A percentile compares a stretch with the other conserved stretches of the same genome.
phyloP scores from a whole-genome alignment of 176 grass and related monocot genomes.

The Thalia dealbata region DNA sequence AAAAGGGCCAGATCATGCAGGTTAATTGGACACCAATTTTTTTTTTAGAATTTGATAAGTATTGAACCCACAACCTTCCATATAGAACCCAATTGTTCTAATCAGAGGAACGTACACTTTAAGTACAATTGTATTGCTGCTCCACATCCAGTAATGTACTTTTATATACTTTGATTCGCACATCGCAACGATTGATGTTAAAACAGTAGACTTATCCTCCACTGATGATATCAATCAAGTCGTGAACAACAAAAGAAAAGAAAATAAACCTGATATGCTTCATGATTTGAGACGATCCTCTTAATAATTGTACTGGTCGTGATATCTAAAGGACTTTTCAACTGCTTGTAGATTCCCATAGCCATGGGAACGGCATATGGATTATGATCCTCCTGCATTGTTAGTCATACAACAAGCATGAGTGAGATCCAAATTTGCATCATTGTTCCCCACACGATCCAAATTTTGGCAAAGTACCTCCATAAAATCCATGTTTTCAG shows the following conservation, averaged over 20 bases:
- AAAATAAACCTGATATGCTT: slow-evolving; percentile 77
- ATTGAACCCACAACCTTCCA: too few species aligned
- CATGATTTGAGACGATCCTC: slow-evolving; percentile 96
- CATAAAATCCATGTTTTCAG: slow-evolving; percentile 7
- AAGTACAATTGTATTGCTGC: not conserved
- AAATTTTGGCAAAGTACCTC: not conserved
- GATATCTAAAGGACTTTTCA: slow-evolving; percentile 74
- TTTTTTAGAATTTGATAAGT: too few species aligned
- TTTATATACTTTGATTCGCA: not conserved
- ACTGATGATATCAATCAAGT: not conserved
- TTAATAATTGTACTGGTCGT: slow-evolving; percentile 95
- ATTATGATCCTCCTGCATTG: slow-evolving; percentile 56
- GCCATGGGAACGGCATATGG: slow-evolving; percentile 70
- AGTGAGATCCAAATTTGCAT: not conserved
- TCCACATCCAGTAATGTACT: not conserved
- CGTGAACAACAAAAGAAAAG: too few species aligned
- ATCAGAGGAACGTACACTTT: too few species aligned
- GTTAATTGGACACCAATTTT: too few species aligned
- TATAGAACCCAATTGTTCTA: too few species aligned
- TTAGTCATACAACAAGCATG: not conserved
- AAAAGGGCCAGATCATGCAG: not conserved
- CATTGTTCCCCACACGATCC: not conserved
- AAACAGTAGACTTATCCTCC: too few species aligned
- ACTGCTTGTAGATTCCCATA: slow-evolving; percentile 66
- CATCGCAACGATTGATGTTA: not conserved